A percentile compares a stretch with the other conserved stretches of the same genome.
phyloP scores from a whole-genome alignment of 1,139 yeast species.

The Suhomyces coccinellae region DNA sequence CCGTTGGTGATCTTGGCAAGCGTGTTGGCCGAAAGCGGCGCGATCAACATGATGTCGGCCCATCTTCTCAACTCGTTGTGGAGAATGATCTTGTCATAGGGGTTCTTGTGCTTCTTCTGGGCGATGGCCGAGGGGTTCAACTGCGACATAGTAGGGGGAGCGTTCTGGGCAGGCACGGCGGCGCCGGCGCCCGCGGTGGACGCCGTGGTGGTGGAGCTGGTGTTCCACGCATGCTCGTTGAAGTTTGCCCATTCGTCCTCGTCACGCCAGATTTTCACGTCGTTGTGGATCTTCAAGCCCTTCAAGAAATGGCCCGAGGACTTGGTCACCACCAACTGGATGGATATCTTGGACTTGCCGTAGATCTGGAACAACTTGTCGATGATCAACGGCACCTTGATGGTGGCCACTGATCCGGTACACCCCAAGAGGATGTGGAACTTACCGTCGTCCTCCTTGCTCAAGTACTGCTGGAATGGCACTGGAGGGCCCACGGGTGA shows the following conservation, averaged over 20 bases:
- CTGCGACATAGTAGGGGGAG: slow-evolving; percentile 1
- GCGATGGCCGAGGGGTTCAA: slow-evolving; percentile 6
- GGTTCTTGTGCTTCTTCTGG: slow-evolving; percentile 35
- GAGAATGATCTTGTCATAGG: slow-evolving; percentile 53
- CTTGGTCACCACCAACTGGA: slow-evolving; percentile 83
- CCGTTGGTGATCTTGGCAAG: slow-evolving; percentile 90
- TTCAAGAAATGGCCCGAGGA: slow-evolving; percentile 80
- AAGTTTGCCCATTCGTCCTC: slow-evolving; percentile 83
- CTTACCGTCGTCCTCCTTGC: slow-evolving; percentile 75
- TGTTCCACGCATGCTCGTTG: slow-evolving; percentile 34
- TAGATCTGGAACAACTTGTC: slow-evolving; percentile 78
- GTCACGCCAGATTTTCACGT: slow-evolving; percentile 91
- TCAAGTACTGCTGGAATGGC: slow-evolving; percentile 70
- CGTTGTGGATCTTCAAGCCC: slow-evolving; percentile 76
- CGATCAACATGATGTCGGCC: slow-evolving; percentile 91
- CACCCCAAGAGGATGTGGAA: slow-evolving; percentile 87
- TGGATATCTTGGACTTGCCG: slow-evolving; percentile 68
- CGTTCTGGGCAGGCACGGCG: slow-evolving; percentile 1
- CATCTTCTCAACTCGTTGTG: slow-evolving; percentile 90
- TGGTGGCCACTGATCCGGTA: slow-evolving; percentile 95
- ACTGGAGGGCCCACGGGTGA: slow-evolving; percentile 69
- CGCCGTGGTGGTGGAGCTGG: slow-evolving; percentile 14
- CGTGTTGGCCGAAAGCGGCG: slow-evolving; percentile 93
- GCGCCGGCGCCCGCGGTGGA: slow-evolving; percentile 7
- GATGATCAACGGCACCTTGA: slow-evolving; percentile 83